Evolutionary conservation across 768 basidiomycete species (phyloP).

Genomic region (Suillus subluteus): DNA sequence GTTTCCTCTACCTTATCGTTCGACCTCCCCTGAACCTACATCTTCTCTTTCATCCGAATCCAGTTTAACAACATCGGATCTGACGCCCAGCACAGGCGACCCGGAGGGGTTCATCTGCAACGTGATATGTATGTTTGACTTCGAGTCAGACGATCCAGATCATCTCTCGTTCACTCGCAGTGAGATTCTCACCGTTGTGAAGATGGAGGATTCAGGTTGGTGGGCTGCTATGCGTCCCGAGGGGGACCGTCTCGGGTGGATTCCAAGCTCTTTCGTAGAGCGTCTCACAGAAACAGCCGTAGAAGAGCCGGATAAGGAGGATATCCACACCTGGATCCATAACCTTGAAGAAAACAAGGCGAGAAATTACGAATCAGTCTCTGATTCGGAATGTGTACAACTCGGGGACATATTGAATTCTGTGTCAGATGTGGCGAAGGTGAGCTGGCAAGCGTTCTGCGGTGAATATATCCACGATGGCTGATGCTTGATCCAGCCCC

Average conservation of each 20-base stretch:
- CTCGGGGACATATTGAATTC: background rate
- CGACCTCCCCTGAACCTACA: slow-evolving; percentile 33
- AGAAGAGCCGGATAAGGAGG: slow-evolving; percentile 4
- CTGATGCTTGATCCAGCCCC: background rate
- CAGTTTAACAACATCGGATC: slow-evolving; percentile 18
- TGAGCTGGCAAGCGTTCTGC: background rate
- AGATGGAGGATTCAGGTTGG: slow-evolving; percentile 76
- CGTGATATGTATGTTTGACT: slow-evolving; percentile 71
- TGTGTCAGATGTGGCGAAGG: background rate
- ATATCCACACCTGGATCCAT: slow-evolving; percentile 27
- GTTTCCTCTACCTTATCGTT: slow-evolving; percentile 38
- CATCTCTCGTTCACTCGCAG: slow-evolving; percentile 66
- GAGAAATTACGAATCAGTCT: slow-evolving; percentile 28
- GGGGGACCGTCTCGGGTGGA: slow-evolving; percentile 68
- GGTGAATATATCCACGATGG: background rate
- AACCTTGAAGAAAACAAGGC: slow-evolving; percentile 53
- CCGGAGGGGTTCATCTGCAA: slow-evolving; percentile 36
- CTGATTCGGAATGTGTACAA: slow-evolving; percentile 1
- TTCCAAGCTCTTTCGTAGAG: slow-evolving; percentile 71
- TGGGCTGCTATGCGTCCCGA: slow-evolving; percentile 73
- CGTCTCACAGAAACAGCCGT: slow-evolving; percentile 37
- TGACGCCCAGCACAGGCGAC: slow-evolving; percentile 35
- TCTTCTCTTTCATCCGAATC: slow-evolving; percentile 19
- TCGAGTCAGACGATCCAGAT: slow-evolving; percentile 59
- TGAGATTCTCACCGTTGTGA: slow-evolving; percentile 70